A percentile compares a stretch with the other conserved stretches of the same genome.
phyloP scores from a whole-genome alignment of 192 early-diverging fungal genomes.

The Pilaira anomala region DNA sequence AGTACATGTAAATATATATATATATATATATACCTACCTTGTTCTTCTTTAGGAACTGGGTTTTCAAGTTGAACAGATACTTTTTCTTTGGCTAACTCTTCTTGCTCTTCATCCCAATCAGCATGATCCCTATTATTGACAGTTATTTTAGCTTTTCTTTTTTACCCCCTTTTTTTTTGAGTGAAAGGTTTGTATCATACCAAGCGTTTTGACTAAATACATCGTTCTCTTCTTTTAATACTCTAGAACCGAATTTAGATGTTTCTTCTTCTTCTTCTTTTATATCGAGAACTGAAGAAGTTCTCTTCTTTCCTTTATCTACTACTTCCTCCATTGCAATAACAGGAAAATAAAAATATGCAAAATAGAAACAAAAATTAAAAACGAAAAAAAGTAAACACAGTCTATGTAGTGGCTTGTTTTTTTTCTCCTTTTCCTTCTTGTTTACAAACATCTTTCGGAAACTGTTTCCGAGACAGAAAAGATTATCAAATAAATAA shows the following conservation, averaged over 20 bases:
- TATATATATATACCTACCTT: conserved; percentile 33
- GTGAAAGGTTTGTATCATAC: conserved; percentile 44
- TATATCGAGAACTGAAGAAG: conserved; percentile 31
- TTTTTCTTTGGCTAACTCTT: conserved; percentile 69
- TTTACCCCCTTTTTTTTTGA: neutral
- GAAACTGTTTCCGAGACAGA: too few species aligned
- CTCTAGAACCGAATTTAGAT: conserved; percentile 69
- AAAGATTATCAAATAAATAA: too few species aligned
- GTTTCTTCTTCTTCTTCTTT: conserved; percentile 9
- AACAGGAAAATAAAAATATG: too few species aligned
- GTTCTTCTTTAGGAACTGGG: conserved; percentile 63
- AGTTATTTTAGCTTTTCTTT: neutral
- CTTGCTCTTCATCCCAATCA: conserved; percentile 84
- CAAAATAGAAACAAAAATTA: too few species aligned
- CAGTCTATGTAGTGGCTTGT: too few species aligned
- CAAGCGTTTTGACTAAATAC: conserved; percentile 95
- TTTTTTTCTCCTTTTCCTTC: too few species aligned
- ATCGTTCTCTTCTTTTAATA: conserved; percentile 66
- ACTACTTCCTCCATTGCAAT: neutral
- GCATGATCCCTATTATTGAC: conserved; percentile 80
- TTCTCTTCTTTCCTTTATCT: conserved; percentile 28
- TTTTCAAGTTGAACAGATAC: conserved; percentile 69
- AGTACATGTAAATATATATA: too few species aligned
- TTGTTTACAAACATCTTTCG: too few species aligned
- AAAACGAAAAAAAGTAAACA: too few species aligned